phyloP scores from a whole-genome alignment of 257 asterid genomes.

The Solanum paucissectum region DNA sequence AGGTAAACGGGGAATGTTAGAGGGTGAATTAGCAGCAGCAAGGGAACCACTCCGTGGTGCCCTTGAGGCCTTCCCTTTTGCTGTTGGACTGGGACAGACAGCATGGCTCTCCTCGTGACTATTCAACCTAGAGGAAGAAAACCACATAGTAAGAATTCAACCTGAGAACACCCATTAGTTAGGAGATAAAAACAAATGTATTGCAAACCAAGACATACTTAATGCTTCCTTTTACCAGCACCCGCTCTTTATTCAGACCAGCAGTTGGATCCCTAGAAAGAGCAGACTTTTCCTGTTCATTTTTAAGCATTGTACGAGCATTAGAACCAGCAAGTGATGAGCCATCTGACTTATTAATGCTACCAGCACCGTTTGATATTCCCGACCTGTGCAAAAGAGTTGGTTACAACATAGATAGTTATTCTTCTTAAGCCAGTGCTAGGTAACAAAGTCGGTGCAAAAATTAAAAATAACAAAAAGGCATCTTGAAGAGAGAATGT shows the following conservation, averaged over 20 bases:
- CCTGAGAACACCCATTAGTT: neutral
- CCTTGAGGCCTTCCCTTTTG: slow-evolving; percentile 91
- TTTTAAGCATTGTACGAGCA: slow-evolving; percentile 54
- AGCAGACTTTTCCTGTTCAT: slow-evolving; percentile 60
- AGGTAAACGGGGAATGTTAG: slow-evolving; percentile 41
- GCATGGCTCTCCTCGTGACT: slow-evolving; percentile 62
- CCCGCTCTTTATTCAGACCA: slow-evolving; percentile 63
- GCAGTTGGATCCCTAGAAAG: slow-evolving; percentile 56
- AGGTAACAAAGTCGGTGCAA: neutral
- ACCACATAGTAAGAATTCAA: neutral
- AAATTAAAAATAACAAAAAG: neutral
- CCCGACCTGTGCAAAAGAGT: slow-evolving; percentile 46
- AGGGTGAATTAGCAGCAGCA: slow-evolving; percentile 33
- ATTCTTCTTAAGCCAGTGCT: neutral
- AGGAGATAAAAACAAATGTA: neutral
- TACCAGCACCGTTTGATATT: slow-evolving; percentile 32
- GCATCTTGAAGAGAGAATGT: neutral
- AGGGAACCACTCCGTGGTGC: slow-evolving; percentile 63
- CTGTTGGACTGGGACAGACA: slow-evolving; percentile 37
- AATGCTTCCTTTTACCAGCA: slow-evolving; percentile 54
- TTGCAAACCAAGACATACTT: slow-evolving; percentile 42
- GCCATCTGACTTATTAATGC: slow-evolving; percentile 48
- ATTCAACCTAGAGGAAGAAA: slow-evolving; percentile 44
- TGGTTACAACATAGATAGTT: neutral
- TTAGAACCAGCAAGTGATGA: slow-evolving; percentile 51